These are phyloP conservation scores for Herpetospermum pedunculosum DNA, from an alignment of 306 rosid genomes.

Conservation along the genomic window DNA sequence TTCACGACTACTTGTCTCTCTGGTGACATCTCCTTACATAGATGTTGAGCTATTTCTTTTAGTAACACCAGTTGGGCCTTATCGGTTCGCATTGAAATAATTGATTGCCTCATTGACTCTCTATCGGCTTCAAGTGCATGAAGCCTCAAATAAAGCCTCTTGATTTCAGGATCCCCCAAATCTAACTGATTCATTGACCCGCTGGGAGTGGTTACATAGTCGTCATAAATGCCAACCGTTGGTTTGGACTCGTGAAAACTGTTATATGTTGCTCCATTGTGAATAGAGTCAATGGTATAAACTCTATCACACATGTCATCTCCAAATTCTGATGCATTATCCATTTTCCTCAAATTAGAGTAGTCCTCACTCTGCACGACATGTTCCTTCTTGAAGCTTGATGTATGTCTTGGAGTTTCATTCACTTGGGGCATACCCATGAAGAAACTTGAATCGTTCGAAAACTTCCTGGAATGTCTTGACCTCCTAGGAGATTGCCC, in stretches of 20 bases:
- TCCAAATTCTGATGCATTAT: constrained; percentile 54
- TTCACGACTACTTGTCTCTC: constrained; percentile 32
- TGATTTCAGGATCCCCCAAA: constrained; percentile 60
- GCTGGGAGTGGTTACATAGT: constrained; percentile 39
- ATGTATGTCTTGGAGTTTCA: constrained; percentile 44
- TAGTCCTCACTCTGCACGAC: constrained; percentile 49
- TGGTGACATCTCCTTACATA: constrained; percentile 68
- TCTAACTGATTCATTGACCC: constrained; percentile 38
- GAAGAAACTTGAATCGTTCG: constrained; percentile 41
- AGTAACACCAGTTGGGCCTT: constrained; percentile 82
- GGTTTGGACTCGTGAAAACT: constrained; percentile 44
- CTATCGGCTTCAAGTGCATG: constrained; percentile 98
- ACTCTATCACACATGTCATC: constrained; percentile 75
- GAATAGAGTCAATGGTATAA: constrained; percentile 87
- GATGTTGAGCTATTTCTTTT: constrained; percentile 95
- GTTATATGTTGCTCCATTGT: constrained; percentile 36
- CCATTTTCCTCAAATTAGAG: constrained; percentile 39
- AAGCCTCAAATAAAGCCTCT: constrained; percentile 87
- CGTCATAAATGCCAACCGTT: constrained; percentile 37
- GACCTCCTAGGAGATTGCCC: constrained; percentile 62
- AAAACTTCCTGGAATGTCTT: constrained; percentile 43
- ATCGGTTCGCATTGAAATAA: constrained; percentile 82
- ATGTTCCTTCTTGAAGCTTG: constrained; percentile 45
- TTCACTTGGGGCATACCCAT: constrained; percentile 39
- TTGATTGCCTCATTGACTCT: constrained; percentile 95